phyloP scores from a whole-genome alignment of 164 flowering plant genomes.

The Euptelea pleiosperma region DNA sequence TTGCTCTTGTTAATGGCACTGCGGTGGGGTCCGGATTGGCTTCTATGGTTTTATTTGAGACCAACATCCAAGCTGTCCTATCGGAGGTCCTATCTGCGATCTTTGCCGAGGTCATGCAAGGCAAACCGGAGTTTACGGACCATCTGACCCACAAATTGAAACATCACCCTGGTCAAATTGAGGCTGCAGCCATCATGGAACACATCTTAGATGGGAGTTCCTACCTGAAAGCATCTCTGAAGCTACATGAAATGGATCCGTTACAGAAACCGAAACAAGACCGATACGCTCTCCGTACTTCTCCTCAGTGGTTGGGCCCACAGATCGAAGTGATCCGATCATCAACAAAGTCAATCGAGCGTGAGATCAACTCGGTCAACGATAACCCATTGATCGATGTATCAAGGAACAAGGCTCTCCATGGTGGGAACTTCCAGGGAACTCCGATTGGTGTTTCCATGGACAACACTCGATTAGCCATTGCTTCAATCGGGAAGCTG shows the following conservation, averaged over 20 bases:
- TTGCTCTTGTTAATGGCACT: constrained; percentile 64
- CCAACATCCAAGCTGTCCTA: constrained; percentile 44
- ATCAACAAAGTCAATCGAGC: constrained; percentile 49
- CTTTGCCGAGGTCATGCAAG: constrained; percentile 66
- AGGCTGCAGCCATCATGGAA: constrained; percentile 70
- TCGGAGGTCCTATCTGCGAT: constrained; percentile 54
- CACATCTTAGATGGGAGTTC: constrained; percentile 52
- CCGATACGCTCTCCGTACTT: constrained; percentile 60
- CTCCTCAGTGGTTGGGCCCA: constrained; percentile 66
- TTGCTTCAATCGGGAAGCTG: constrained; percentile 60
- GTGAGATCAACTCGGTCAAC: constrained; percentile 67
- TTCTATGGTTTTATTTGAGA: constrained; percentile 48
- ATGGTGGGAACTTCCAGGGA: constrained; percentile 71
- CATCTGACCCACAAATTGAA: constrained; percentile 57
- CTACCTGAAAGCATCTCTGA: constrained; percentile 38
- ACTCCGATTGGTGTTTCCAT: constrained; percentile 71
- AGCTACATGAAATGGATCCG: constrained; percentile 50
- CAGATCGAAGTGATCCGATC: constrained; percentile 54
- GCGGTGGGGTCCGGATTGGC: constrained; percentile 64
- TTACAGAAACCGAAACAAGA: constrained; percentile 66
- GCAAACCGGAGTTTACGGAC: constrained; percentile 61
- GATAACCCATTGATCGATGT: constrained; percentile 66
- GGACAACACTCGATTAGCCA: constrained; percentile 60
- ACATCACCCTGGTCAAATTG: constrained; percentile 71
- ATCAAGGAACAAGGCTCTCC: constrained; percentile 54